phyloP scores from a whole-genome alignment of 495 filamentous ascomycete genomes.

The Penicillium pancosmium region DNA sequence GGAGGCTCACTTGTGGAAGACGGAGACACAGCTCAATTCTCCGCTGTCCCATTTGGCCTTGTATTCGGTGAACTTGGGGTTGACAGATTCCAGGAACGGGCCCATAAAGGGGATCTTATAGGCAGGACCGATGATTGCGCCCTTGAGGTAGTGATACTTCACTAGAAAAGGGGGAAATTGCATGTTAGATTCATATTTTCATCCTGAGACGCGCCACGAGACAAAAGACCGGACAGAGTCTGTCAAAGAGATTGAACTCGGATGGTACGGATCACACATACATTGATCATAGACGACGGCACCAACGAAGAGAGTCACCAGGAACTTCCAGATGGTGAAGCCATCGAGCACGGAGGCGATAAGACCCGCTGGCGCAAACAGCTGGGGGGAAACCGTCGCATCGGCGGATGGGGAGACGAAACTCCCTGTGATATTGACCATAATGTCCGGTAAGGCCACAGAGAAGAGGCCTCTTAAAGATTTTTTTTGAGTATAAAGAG shows the following conservation, averaged over 20 bases:
- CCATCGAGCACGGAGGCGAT: slow-evolving; percentile 53
- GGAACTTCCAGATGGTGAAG: slow-evolving; percentile 63
- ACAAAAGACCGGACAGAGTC: background rate
- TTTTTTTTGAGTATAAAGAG: slow-evolving; percentile 13
- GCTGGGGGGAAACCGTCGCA: slow-evolving; percentile 55
- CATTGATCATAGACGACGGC: slow-evolving; percentile 85
- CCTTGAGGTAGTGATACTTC: slow-evolving; percentile 84
- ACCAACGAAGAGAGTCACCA: slow-evolving; percentile 66
- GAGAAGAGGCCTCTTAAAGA: slow-evolving; percentile 2
- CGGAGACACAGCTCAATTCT: slow-evolving; percentile 91
- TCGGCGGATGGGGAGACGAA: slow-evolving; percentile 78
- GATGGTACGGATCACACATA: slow-evolving; percentile 42
- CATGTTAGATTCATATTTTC: slow-evolving; percentile 9
- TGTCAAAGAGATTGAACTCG: slow-evolving; percentile 5
- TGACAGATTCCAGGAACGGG: slow-evolving; percentile 88
- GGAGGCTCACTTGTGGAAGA: slow-evolving; percentile 94
- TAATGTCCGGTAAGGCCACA: slow-evolving; percentile 26
- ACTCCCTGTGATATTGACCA: slow-evolving; percentile 68
- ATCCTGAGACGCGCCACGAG: background rate
- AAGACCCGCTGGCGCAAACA: slow-evolving; percentile 45
- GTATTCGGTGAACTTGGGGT: slow-evolving; percentile 91
- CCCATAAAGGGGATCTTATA: slow-evolving; percentile 95
- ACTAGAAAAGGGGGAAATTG: slow-evolving; percentile 51
- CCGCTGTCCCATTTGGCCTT: slow-evolving; percentile 90
- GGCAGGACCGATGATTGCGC: slow-evolving; percentile 76